Evolutionary conservation across 2,329 filamentous ascomycete genomes (phyloP), one percentile per base, ranked within the genome.

Genomic region (Trichocomaceae sp.): DNA sequence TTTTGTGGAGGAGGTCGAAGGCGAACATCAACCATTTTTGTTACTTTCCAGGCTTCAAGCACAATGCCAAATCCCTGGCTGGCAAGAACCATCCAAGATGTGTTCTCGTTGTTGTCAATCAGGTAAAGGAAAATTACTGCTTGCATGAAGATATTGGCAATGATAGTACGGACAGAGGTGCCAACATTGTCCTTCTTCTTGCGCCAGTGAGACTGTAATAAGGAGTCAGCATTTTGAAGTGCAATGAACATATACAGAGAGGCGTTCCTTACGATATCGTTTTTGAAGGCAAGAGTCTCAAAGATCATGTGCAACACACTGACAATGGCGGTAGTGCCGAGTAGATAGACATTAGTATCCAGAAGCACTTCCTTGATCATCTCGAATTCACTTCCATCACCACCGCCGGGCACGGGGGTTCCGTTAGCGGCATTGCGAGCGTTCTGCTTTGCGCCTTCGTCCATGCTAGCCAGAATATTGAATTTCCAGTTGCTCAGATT

Each of bases 181-280:
- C 93, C 93, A 26, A 99, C 88, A 57, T 96, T 93, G 76, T 97
- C 95, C 79, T 99, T 99, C 86, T 99, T 99, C 79, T 97, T 96
- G 69, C 91, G 89, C 83, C 93, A 99, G 74, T 99, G 93, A 48
- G 90, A 79, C 74, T 76, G 53, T 54, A 23, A 41, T 44, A 54
- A 19, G 12, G 47, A 64, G 55, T 66, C 64, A 49, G 58, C 26
- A 26, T 35, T 26, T 22, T 8, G 19, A 22, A 4, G 5, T 22
- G 20, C 2, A 20, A 6, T 17, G 47, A 3, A 1, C 46, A 45
- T 8, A 22, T 15, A 35, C 26, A 22, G 41, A 29, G 9, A 10
- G n/a, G n/a, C 6, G n/a, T 19, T 29, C 33, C 74, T 70, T 68
- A 76, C 84, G 69, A 99, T 96, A 69, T 99, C 93, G 68, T 87